Percentiles rank a stretch among this genome's conserved stretches.
Evolutionary conservation across 1,139 yeast species (phyloP).

Genomic region (Blastobotrys apis): DNA sequence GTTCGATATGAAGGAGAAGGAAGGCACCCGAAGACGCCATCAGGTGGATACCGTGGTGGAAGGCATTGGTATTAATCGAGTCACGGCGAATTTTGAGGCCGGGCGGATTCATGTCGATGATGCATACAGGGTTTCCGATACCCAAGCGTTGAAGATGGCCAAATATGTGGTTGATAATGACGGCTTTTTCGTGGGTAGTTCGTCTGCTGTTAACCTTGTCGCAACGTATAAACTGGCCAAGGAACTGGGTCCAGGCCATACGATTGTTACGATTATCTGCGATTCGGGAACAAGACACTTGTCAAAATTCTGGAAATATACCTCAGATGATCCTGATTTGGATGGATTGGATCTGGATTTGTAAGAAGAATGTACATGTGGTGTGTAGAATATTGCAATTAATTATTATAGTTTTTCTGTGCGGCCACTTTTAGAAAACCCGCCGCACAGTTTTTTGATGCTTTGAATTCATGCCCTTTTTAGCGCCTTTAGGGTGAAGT

Average conservation of each 20-base stretch:
- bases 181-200: constrained; percentile 87
- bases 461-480: too few relatives aligned
- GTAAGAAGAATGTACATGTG: too few relatives aligned
- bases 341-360: neutral
- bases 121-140: constrained; percentile 73
- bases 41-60: constrained; percentile 94
- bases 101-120: constrained; percentile 64
- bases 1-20: constrained; percentile 85
- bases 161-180: constrained; percentile 73
- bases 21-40: constrained; percentile 90
- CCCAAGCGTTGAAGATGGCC: constrained; percentile 85
- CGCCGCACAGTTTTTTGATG: too few relatives aligned
- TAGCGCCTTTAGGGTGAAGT: too few relatives aligned
- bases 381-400: too few relatives aligned
- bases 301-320: constrained; percentile 82
- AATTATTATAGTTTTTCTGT: too few relatives aligned
- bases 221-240: constrained; percentile 74
- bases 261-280: constrained; percentile 83
- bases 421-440: too few relatives aligned
- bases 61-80: constrained; percentile 86
- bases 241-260: constrained; percentile 55
- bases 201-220: constrained; percentile 88
- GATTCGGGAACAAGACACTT: constrained; percentile 89
- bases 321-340: constrained; percentile 9
- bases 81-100: constrained; percentile 72